Evolutionary conservation across 108 stramenopile species (phyloP), one percentile per base, ranked within the genome.

Genomic region (Pseudonitzschia pungens): DNA sequence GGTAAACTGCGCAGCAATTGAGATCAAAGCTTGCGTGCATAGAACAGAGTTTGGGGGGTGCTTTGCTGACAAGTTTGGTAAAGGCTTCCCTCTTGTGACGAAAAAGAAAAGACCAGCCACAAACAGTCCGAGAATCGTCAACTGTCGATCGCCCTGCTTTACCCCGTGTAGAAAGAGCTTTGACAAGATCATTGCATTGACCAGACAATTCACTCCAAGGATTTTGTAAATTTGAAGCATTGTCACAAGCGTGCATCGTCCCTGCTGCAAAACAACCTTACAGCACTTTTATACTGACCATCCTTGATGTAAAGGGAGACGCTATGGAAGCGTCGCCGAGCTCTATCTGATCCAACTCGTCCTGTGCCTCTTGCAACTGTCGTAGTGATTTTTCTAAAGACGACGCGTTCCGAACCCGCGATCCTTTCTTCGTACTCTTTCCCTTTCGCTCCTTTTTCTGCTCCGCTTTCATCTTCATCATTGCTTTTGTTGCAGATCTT

Each of bases 251-350:
- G 98, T 97, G 68, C 97, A 98, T 43, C 99, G 75, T 10, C 99
- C 99, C 71, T 98, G 96, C 41, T 93, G 90, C n/a, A 98, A 69
- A 10, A 98, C 88, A 56, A 94, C 92, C 64, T 89, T 84, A 74
- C 84, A 88, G 73, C 88, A 93, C 55, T 80, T n/a, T 79, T 64
- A 96, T 95, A 32, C 85, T 88, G 11, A 96, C 95, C 14, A 86
- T 80, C 26, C 92, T 85, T 32, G 95, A 89, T 4, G 99, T 99
- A 76, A 99, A 99, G 0, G 99, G 99, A 18, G 97, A 95, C 22
- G 98, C 99, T 22, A 99, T 92, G 14, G 94, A 96, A 16, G 99
- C 99, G 83, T 99, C 98, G 11, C 99, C 98, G 50, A 99, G 85
- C 48, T 89, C 84, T 2, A 94, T 81, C 40, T 69, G 52, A 42